These are phyloP conservation scores for Aschersonia sp. DNA, from an alignment of 2,329 filamentous ascomycete species.

Conservation along the genomic window DNA sequence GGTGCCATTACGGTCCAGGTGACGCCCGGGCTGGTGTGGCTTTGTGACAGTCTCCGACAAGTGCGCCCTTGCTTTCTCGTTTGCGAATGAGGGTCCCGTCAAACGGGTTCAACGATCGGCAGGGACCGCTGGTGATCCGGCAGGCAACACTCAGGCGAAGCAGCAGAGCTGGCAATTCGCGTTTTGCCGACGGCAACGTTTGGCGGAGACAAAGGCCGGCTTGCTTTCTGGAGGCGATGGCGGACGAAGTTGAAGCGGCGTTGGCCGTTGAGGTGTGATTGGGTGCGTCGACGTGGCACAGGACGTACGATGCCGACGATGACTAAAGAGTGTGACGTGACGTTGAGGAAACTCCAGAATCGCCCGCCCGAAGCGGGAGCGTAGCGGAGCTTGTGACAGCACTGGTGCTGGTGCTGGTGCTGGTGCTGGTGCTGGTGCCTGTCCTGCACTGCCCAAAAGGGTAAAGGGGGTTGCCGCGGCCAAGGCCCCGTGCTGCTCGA, in stretches of 20 bases:
- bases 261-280: background rate
- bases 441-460: too few species aligned
- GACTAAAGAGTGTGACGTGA: background rate
- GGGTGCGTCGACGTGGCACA: background rate
- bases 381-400: background rate
- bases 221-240: background rate
- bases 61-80: too few species aligned
- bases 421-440: too few species aligned
- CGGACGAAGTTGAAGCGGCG: background rate
- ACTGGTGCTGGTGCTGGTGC: too few species aligned
- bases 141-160: too few species aligned
- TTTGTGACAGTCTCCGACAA: too few species aligned
- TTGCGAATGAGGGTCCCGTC: too few species aligned
- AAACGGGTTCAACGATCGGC: background rate
- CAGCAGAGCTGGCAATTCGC: background rate
- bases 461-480: too few species aligned
- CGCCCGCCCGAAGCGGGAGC: too few species aligned
- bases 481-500: too few species aligned
- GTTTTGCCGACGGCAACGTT: background rate
- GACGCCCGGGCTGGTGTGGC: background rate
- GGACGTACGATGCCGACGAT: background rate
- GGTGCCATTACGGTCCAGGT: slow-evolving; percentile 1
- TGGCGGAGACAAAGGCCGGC: background rate
- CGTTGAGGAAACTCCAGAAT: background rate
- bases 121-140: background rate